Percentiles rank a stretch among this genome's conserved stretches.
phyloP scores from a whole-genome alignment of 2,329 filamentous ascomycete genomes.

The Penicillium crustosum region DNA sequence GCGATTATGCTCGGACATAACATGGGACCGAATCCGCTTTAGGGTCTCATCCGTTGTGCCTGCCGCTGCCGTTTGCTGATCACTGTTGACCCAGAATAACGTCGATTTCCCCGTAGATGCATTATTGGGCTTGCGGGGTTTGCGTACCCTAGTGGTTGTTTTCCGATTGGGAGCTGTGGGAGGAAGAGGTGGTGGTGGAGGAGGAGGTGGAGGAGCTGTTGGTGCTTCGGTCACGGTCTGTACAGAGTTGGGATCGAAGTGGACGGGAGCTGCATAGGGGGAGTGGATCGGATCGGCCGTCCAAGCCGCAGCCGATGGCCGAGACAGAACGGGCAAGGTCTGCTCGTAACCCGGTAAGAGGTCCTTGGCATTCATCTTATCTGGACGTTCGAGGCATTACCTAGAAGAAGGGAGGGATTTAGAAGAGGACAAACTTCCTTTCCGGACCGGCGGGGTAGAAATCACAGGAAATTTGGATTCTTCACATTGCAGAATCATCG shows the following conservation, averaged over 20 bases:
- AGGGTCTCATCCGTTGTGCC: constrained; percentile 41
- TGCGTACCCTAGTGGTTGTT: constrained; percentile 34
- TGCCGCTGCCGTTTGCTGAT: constrained; percentile 38
- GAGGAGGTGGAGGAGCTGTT: constrained; percentile 1
- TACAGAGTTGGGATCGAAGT: constrained; percentile 3
- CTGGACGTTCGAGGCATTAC: background rate
- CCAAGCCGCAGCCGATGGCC: constrained; percentile 22
- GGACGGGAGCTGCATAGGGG: constrained; percentile 9
- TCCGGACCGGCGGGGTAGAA: constrained; percentile 16
- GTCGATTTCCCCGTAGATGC: constrained; percentile 34
- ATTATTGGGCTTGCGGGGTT: constrained; percentile 36
- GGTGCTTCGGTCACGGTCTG: background rate
- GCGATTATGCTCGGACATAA: constrained; percentile 46
- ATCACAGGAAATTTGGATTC: constrained; percentile 14
- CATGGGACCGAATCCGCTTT: constrained; percentile 45
- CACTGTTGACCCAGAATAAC: constrained; percentile 43
- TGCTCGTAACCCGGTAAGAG: constrained; percentile 24
- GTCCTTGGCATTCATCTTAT: constrained; percentile 34
- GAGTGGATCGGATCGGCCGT: constrained; percentile 19
- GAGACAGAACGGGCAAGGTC: constrained; percentile 31
- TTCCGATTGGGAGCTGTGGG: constrained; percentile 15
- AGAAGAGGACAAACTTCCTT: constrained; percentile 4
- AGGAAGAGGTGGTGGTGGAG: background rate
- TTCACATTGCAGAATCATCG: constrained; percentile 21
- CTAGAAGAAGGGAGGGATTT: background rate